phyloP scores from a whole-genome alignment of 1,139 yeast species.

The Suhomyces kunorum region DNA sequence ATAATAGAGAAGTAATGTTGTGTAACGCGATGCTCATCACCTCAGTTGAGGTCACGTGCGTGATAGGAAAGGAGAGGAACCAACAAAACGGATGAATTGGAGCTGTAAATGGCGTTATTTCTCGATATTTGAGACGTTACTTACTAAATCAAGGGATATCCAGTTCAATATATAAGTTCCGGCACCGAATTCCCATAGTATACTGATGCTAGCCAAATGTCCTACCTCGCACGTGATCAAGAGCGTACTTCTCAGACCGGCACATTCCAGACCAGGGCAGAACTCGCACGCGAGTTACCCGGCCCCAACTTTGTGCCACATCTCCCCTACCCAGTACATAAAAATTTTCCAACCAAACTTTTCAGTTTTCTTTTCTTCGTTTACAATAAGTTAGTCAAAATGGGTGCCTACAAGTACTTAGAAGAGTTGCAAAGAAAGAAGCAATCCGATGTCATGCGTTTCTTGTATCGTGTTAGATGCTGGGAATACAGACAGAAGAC shows the following conservation, averaged over 20 bases:
- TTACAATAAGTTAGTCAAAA: conserved; percentile 33
- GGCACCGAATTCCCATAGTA: too few species aligned
- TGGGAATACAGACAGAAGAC: conserved; percentile 99
- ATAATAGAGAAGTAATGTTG: too few species aligned
- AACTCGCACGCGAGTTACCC: conserved; percentile 9
- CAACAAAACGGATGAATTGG: too few species aligned
- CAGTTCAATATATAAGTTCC: too few species aligned
- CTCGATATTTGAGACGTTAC: too few species aligned
- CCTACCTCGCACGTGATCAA: background rate
- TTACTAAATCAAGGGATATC: too few species aligned
- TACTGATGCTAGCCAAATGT: background rate
- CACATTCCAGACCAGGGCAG: conserved; percentile 5
- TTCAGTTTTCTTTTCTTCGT: conserved; percentile 15
- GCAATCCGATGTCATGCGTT: conserved; percentile 99
- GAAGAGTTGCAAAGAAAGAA: conserved; percentile 99
- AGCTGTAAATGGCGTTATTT: too few species aligned
- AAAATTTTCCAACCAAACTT: conserved; percentile 17
- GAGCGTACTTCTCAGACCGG: conserved; percentile 7
- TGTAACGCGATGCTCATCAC: conserved; percentile 12
- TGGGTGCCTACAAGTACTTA: conserved; percentile 99
- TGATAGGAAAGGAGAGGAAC: background rate
- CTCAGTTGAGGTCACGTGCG: background rate
- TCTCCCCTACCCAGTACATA: conserved; percentile 3
- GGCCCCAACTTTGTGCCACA: conserved; percentile 10
- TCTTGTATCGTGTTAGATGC: conserved; percentile 99